These are phyloP conservation scores for Globisporangium spinosum DNA, from an alignment of 352 stramenopile genomes.

Conservation along the genomic window DNA sequence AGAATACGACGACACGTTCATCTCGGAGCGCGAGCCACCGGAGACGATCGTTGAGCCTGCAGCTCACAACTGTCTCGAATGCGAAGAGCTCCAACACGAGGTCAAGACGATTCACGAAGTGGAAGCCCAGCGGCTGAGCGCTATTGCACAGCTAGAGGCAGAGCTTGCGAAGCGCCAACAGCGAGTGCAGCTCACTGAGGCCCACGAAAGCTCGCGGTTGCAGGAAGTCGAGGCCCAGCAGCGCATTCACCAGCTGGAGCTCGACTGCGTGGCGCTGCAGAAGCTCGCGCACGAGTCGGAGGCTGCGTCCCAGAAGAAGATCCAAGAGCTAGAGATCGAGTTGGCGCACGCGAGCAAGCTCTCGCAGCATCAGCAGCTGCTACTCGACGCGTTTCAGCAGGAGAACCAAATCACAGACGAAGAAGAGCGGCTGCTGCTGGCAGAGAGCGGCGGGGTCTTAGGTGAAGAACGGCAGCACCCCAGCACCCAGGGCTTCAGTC, in stretches of 20 bases:
- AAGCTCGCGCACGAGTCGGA: neutral
- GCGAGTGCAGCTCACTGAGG: neutral
- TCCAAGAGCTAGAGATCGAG: constrained; percentile 4
- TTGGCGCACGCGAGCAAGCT: constrained; percentile 9
- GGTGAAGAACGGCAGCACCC: constrained; percentile 2
- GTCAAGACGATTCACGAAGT: neutral
- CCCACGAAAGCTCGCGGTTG: neutral
- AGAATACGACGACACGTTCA: neutral
- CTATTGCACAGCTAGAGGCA: neutral
- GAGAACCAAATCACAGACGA: constrained; percentile 5
- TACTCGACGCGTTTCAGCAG: neutral
- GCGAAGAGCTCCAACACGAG: constrained; percentile 1
- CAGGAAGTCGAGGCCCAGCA: constrained; percentile 15
- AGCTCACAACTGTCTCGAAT: neutral
- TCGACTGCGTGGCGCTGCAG: constrained; percentile 13
- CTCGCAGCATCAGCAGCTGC: constrained; percentile 1
- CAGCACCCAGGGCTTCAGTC: neutral
- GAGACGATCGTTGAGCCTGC: constrained; percentile 3
- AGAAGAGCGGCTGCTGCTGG: constrained; percentile 8
- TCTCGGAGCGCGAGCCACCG: constrained; percentile 17
- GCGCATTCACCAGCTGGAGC: constrained; percentile 37
- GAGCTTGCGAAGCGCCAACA: neutral
- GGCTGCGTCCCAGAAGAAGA: constrained; percentile 5
- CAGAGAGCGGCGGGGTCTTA: constrained; percentile 4
- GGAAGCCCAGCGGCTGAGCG: neutral